phyloP scores from a whole-genome alignment of 306 rosid genomes.

The Fragaria iinumae region DNA sequence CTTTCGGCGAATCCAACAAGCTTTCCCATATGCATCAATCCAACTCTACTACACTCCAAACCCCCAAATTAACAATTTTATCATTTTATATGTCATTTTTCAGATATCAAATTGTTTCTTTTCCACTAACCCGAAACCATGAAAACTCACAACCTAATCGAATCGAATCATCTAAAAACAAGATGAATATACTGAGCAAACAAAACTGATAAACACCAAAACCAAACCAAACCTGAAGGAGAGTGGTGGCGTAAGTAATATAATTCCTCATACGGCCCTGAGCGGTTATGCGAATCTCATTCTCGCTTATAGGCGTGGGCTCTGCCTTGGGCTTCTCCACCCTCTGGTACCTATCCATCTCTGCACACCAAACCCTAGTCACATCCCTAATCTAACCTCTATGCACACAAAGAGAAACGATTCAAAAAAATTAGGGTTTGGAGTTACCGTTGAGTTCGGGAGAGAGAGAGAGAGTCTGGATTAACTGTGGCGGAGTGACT shows the following conservation, averaged over 20 bases:
- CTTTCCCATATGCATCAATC: not conserved
- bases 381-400: not conserved
- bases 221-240: slow-evolving; percentile 48
- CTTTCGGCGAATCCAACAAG: not conserved
- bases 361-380: not conserved
- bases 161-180: not conserved
- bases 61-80: not conserved
- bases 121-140: not conserved
- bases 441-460: not conserved
- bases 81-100: not conserved
- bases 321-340: slow-evolving; percentile 79
- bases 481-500: not conserved
- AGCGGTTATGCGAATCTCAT: slow-evolving; percentile 85
- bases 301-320: slow-evolving; percentile 59
- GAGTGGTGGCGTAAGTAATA: slow-evolving; percentile 87
- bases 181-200: not conserved
- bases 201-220: not conserved
- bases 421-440: not conserved
- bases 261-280: slow-evolving; percentile 90
- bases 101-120: not conserved
- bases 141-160: not conserved
- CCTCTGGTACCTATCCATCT: slow-evolving; percentile 89
- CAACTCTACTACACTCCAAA: not conserved
- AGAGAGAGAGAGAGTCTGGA: not conserved
- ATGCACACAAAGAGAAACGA: not conserved